Evolutionary conservation across 306 rosid species (phyloP), one percentile per base, ranked within the genome.

Genomic region (Sophora flavescens): DNA sequence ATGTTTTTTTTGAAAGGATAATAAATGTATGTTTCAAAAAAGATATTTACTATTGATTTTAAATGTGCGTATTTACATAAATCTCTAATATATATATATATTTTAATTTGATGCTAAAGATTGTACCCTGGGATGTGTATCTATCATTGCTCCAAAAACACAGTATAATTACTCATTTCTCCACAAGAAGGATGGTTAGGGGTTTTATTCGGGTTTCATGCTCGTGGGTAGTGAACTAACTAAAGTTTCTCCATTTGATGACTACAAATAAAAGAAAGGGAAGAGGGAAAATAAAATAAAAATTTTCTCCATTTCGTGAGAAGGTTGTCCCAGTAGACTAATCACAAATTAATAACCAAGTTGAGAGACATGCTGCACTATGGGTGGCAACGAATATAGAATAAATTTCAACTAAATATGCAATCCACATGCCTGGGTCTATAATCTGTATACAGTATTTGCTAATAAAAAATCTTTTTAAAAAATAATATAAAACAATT

Each of bases 331-430:
- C 28, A 32, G 14, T 38, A 35, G 28, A 60, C 35, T 5, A 57
- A 52, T 52, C 33, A 61, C 53, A 62, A 32, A 70, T 70, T 45
- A 56, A 69, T 7, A 33, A 14, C 18, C 50, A 68, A 48, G 26
- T 69, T 61, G 6, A 53, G 70, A 71, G 56, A 68, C 81, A 80
- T 82, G 89, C 82, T 72, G 81, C 77, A 75, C 67, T 36, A 54
- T 78, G 57, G 87, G 88, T 68, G 86, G 87, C 69, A 81, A 76
- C 42, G 50, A 65, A 72, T 64, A 75, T 63, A 63, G 63, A 64
- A 16, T 28, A 75, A 60, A 64, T 67, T 58, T 80, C 41, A 66
- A 70, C 69, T 12, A 60, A 69, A 26, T 3, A 63, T 42, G 47
- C 60, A 45, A 78, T 56, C 38, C 80, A 48, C 3, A 68, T 81